Conservation (phyloP, 169 alveolate species). For the Plasmodium inui region DNA sequence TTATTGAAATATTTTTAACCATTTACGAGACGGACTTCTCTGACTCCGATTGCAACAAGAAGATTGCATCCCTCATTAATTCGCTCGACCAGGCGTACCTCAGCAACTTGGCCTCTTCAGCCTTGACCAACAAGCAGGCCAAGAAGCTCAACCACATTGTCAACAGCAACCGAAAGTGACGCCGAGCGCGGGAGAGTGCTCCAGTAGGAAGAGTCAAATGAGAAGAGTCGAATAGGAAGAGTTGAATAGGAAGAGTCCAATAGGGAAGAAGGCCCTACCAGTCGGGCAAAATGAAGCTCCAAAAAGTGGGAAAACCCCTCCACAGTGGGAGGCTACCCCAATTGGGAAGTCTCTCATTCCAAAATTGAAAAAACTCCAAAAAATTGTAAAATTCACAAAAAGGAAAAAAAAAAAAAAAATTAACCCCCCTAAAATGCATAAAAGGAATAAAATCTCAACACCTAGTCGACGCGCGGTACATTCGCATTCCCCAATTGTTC, state of each 20-base stretch:
- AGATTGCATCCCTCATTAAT: constrained; percentile 81
- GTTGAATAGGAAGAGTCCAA: neutral
- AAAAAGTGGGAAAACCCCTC: neutral
- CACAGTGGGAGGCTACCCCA: neutral
- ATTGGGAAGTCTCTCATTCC: neutral
- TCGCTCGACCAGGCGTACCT: constrained; percentile 82
- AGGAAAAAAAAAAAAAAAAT: neutral
- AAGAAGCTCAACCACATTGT: constrained; percentile 81
- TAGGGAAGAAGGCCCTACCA: neutral
- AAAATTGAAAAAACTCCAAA: neutral
- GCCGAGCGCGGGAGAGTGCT: neutral
- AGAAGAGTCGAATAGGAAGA: no score
- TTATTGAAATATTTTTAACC: constrained; percentile 86
- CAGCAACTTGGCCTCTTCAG: constrained; percentile 81
- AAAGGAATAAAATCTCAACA: neutral
- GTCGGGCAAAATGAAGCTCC: neutral
- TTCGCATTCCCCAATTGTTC: neutral
- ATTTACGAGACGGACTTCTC: constrained; percentile 88
- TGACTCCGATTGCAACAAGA: constrained; percentile 83
- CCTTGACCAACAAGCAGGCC: constrained; percentile 82
- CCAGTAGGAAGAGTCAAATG: neutral
- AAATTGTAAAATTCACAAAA: neutral
- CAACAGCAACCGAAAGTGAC: constrained; percentile 21
- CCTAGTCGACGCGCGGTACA: neutral
- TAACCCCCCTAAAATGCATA: neutral